These are phyloP conservation scores for Massarina eburnea DNA, from an alignment of 2,329 filamentous ascomycete species.

Conservation along the genomic window DNA sequence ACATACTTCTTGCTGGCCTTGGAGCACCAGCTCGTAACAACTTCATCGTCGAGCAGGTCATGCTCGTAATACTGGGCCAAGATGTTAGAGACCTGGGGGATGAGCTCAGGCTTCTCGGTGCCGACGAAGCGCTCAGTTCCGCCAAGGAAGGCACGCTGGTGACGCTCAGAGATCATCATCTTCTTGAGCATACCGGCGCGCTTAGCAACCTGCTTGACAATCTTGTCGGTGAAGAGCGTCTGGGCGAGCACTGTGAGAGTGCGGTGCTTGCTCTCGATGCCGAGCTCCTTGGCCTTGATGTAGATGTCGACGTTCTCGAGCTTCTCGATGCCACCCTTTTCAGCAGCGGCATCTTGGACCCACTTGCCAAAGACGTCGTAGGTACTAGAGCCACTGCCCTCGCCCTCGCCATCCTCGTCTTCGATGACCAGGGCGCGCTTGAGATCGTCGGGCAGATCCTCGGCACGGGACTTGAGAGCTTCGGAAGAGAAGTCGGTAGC, in stretches of 20 bases:
- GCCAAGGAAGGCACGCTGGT: constrained; percentile 93
- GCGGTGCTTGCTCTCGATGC: constrained; percentile 92
- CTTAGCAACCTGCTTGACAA: constrained; percentile 81
- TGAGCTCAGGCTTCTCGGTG: constrained; percentile 78
- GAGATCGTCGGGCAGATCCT: constrained; percentile 89
- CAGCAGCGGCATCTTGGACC: constrained; percentile 76
- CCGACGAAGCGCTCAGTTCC: constrained; percentile 92
- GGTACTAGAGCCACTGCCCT: constrained; percentile 73
- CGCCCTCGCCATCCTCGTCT: constrained; percentile 78
- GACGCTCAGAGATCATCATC: constrained; percentile 86
- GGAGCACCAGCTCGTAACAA: constrained; percentile 85
- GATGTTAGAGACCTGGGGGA: constrained; percentile 78
- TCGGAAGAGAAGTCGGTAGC: constrained; percentile 95
- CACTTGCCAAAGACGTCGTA: constrained; percentile 94
- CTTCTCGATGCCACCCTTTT: constrained; percentile 71
- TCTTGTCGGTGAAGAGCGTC: constrained; percentile 89
- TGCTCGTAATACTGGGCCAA: constrained; percentile 88
- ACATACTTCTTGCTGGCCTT: constrained; percentile 99
- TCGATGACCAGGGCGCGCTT: constrained; percentile 88
- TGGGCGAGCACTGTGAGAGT: constrained; percentile 89
- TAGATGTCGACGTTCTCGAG: constrained; percentile 91
- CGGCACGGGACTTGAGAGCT: constrained; percentile 90
- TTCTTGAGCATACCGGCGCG: constrained; percentile 88
- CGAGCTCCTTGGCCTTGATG: constrained; percentile 93
- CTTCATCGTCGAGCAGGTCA: constrained; percentile 85